These are phyloP conservation scores for Cytospora mali DNA, from an alignment of 2,329 filamentous ascomycete species.

Conservation along the genomic window DNA sequence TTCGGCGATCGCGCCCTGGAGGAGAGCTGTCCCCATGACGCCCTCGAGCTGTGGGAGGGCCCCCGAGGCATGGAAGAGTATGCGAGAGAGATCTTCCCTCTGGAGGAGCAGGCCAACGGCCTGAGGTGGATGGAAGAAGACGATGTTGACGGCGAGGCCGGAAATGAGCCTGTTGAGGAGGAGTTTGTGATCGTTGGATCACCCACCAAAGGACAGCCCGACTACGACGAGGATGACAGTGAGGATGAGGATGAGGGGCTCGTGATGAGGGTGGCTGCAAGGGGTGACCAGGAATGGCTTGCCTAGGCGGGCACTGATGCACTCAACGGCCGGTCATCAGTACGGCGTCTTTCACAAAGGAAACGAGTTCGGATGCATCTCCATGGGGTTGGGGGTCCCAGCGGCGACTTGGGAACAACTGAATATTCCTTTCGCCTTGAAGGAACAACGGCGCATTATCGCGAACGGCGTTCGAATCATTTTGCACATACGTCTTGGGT, in stretches of 20 bases:
- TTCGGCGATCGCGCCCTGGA: conserved; percentile 63
- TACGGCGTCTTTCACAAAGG: background rate
- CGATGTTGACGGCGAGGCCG: conserved; percentile 38
- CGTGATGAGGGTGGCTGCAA: conserved; percentile 58
- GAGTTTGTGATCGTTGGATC: conserved; percentile 25
- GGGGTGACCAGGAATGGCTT: conserved; percentile 63
- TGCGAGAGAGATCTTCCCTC: conserved; percentile 86
- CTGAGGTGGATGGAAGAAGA: conserved; percentile 84
- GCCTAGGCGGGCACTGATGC: conserved; percentile 42
- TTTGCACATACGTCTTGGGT: background rate
- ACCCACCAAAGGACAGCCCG: conserved; percentile 31
- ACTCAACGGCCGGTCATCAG: background rate
- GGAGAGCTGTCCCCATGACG: conserved; percentile 69
- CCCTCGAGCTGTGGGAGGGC: conserved; percentile 86
- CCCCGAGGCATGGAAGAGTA: conserved; percentile 92
- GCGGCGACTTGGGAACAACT: background rate
- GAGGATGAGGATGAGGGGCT: conserved; percentile 61
- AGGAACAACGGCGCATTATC: conserved; percentile 7
- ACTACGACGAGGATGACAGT: conserved; percentile 45
- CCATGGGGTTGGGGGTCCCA: background rate
- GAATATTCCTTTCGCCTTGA: background rate
- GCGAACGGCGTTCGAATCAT: conserved; percentile 13
- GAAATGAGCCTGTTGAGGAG: conserved; percentile 23
- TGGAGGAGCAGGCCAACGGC: conserved; percentile 94
- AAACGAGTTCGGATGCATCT: background rate